Base-by-base conservation (phyloP, 306 rosid genomes). In the Medicago arabica region DNA sequence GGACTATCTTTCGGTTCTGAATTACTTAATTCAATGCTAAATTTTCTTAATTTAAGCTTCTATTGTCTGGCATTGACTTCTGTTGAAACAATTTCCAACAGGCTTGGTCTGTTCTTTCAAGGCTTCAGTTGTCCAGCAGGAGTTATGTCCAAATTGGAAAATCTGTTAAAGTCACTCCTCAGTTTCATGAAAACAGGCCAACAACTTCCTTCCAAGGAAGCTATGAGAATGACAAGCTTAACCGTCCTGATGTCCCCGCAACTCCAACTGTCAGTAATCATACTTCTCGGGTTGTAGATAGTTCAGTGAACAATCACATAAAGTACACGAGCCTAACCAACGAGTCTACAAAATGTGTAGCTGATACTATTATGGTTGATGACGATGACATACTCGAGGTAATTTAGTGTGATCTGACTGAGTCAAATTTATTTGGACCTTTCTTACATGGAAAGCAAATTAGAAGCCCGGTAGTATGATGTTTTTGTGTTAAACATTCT, bases 91-190 rank as follows among this genome's bases (percentile, higher is more conserved):
- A 83, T 23, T 72, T 10, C 59, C 74, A 17, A 79, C 90, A 95
- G 99, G 97, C 92, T 49, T 95, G 97, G 96, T 72, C 62, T 64
- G 86, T 71, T 67, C 92, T 90, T 81, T 90, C 96, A 58, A 86
- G 80, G 83, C 84, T 87, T 69, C 88, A 88, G 79, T 83, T 76
- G 78, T 92, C 93, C 70, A 59, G 69, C 72, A 83, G 86, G 86
- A 83, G 69, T 63, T 89, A 89, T 69, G 75, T 69, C 59, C 92
- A 77, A 80, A 93, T 90, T 43, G 99, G 97, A 73, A 87, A 87
- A 83, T 62, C 83, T 70, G 80, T 71, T 50, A 69, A 67, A 40
- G 83, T 86, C 28, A 46, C 72, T 80, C 57, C 79, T 40, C 53
- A 9, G 55, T 46, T 55, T 87, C 69, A 77, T 74, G 78, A 77